These are phyloP conservation scores for Paraglomus occultum DNA, from an alignment of 192 early-diverging fungal species.

Conservation along the genomic window DNA sequence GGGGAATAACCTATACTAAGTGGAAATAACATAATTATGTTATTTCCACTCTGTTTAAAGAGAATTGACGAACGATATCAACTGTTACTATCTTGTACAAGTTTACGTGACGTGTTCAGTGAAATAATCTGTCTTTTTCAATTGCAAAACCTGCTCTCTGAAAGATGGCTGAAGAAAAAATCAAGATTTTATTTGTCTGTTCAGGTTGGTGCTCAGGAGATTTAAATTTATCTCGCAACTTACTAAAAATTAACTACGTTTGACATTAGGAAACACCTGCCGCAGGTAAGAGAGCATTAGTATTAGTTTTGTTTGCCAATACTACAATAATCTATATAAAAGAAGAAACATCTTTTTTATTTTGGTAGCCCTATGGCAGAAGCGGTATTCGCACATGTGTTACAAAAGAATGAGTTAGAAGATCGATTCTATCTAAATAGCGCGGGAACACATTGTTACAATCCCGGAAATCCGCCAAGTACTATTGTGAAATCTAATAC, in stretches of 20 bases:
- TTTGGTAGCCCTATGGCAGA: constrained; percentile 77
- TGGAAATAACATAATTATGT: too few species aligned
- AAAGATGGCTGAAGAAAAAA: too few species aligned
- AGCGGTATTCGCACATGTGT: constrained; percentile 80
- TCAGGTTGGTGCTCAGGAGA: background rate
- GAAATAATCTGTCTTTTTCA: too few species aligned
- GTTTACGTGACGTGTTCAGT: too few species aligned
- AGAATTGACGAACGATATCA: too few species aligned
- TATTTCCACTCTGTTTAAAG: too few species aligned
- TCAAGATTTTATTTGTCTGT: constrained; percentile 1
- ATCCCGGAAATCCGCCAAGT: constrained; percentile 49
- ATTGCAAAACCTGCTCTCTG: too few species aligned
- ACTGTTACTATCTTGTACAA: too few species aligned
- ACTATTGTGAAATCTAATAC: background rate
- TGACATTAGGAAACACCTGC: constrained; percentile 9
- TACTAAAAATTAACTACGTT: too few species aligned
- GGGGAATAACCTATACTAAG: too few species aligned
- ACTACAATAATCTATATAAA: background rate
- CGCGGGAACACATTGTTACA: constrained; percentile 82
- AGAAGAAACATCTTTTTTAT: background rate
- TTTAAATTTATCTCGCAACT: too few species aligned
- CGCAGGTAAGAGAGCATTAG: constrained; percentile 8
- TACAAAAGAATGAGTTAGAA: constrained; percentile 56
- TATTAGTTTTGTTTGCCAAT: too few species aligned
- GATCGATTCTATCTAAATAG: constrained; percentile 75